Evolutionary conservation across 225 moss, liverwort and hornwort species (phyloP), one percentile per base, ranked within the genome.

Genomic region (Physcomitrellopsis africana): DNA sequence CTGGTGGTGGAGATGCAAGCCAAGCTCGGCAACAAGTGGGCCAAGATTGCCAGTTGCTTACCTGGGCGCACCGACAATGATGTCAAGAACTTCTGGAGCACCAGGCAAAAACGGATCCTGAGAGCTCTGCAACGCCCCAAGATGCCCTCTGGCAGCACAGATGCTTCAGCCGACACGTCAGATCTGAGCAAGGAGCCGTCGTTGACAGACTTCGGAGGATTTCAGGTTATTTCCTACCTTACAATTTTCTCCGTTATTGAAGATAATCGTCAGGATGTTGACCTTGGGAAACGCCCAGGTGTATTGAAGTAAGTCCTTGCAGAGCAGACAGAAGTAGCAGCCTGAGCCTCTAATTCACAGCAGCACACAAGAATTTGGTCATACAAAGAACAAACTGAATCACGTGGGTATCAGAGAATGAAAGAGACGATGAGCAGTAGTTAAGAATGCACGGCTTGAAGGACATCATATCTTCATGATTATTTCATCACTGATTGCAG

Each of bases 41-140:
- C 97, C 48, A 99, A 94, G 44, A 99, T 99, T 32, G 97, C 97
- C 0, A 94, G 94, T 24, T 99, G 94, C 73, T 89, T 99, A 17
- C 94, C 93, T 0, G 94, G 97, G 1, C 91, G 97, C 60, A 94
- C 97, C 0, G 97, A 99, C 74, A 99, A 99, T 6, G 97, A 99
- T 13, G 97, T 99, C 7, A 99, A 99, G 78, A 99, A 99, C 49
- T 99, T 99, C 37, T 99, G 97, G 97, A 99, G 97, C 20, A 99
- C 97, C 0, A 73, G 97, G 58, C 97, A 99, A 61, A 99, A 94
- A 74, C 90, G 97, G 22, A 99, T 99, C 55, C 29, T 99, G 49
- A 85, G 97, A 1, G 97, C 93, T 12, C 63, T 99, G 61, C 97
- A 99, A 51, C 92, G 93, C 11, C 97, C 94, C 5, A 94, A 99